Percentiles rank a stretch among this genome's conserved stretches.
Conservation (phyloP, 306 rosid species). For the Clitoria ternatea region DNA sequence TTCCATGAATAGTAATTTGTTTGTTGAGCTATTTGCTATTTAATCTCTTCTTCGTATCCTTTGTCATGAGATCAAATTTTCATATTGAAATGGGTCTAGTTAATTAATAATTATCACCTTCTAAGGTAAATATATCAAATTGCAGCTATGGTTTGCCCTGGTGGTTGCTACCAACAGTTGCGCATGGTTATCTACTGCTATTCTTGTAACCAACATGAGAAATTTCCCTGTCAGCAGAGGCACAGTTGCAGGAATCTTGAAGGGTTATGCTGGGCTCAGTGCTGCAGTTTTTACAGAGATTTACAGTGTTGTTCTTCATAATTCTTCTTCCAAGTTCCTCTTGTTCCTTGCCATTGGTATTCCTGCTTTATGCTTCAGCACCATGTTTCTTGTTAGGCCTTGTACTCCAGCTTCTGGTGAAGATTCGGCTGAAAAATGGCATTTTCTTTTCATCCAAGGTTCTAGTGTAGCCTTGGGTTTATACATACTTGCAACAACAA, state of each 20-base stretch:
- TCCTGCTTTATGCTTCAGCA: constrained; percentile 52
- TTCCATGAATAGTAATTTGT: not conserved
- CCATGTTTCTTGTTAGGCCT: constrained; percentile 67
- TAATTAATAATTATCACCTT: not conserved
- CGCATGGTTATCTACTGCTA: constrained; percentile 71
- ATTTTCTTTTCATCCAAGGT: constrained; percentile 61
- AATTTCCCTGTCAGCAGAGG: constrained; percentile 75
- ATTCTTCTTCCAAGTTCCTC: constrained; percentile 57
- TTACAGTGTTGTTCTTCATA: constrained; percentile 47
- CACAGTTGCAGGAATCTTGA: constrained; percentile 69
- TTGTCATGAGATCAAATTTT: too few species aligned
- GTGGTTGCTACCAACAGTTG: constrained; percentile 63
- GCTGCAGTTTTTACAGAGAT: constrained; percentile 73
- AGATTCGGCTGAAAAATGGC: constrained; percentile 40
- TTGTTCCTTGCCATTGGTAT: constrained; percentile 61
- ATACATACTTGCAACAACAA: constrained; percentile 55
- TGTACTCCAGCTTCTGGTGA: constrained; percentile 70
- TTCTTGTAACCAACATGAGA: constrained; percentile 86
- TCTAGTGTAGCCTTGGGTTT: constrained; percentile 61
- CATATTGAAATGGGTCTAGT: not conserved
- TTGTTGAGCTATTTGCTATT: not conserved
- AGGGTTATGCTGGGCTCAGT: constrained; percentile 73
- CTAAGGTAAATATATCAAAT: not conserved
- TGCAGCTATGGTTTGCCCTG: constrained; percentile 70
- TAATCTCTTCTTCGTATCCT: too few species aligned